These are phyloP conservation scores for Malania oleifera DNA, from an alignment of 164 flowering plant species.

Conservation along the genomic window DNA sequence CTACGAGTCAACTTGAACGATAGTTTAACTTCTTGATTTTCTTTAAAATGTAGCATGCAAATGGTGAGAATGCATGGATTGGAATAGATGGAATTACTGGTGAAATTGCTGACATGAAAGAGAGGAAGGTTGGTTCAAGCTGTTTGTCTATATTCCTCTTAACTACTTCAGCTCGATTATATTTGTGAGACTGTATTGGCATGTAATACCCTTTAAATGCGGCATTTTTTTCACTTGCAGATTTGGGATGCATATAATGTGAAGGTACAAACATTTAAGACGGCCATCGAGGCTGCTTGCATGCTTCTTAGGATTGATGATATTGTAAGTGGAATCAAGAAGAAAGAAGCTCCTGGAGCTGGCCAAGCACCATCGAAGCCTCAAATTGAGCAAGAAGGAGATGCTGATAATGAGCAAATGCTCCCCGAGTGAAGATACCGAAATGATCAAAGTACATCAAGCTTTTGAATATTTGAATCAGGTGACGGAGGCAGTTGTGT, in stretches of 20 bases:
- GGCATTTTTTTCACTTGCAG: slow-evolving; percentile 23
- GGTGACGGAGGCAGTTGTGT: no score
- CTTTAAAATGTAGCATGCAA: slow-evolving; percentile 62
- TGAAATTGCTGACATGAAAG: slow-evolving; percentile 80
- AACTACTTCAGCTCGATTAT: not conserved
- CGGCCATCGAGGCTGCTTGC: slow-evolving; percentile 98
- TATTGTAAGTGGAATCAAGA: slow-evolving; percentile 94
- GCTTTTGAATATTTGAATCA: no score
- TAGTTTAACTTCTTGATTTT: no score
- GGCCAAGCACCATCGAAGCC: slow-evolving; percentile 55
- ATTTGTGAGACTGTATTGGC: not conserved
- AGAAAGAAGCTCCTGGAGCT: slow-evolving; percentile 82
- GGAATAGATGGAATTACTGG: slow-evolving; percentile 97
- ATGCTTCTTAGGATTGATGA: slow-evolving; percentile 98
- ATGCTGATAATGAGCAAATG: slow-evolving; percentile 82
- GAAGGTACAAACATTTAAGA: slow-evolving; percentile 93
- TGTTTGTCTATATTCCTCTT: not conserved
- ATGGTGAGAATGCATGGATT: slow-evolving; percentile 93
- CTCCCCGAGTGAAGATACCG: slow-evolving; percentile 67
- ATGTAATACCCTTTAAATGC: not conserved
- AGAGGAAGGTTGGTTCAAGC: slow-evolving; percentile 45
- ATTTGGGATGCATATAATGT: slow-evolving; percentile 97
- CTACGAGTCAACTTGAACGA: no score
- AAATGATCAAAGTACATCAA: no score
- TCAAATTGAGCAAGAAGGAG: slow-evolving; percentile 67